Evolutionary conservation across 2,329 filamentous ascomycete genomes (phyloP).

Genomic region (Diaporthe helianthi): DNA sequence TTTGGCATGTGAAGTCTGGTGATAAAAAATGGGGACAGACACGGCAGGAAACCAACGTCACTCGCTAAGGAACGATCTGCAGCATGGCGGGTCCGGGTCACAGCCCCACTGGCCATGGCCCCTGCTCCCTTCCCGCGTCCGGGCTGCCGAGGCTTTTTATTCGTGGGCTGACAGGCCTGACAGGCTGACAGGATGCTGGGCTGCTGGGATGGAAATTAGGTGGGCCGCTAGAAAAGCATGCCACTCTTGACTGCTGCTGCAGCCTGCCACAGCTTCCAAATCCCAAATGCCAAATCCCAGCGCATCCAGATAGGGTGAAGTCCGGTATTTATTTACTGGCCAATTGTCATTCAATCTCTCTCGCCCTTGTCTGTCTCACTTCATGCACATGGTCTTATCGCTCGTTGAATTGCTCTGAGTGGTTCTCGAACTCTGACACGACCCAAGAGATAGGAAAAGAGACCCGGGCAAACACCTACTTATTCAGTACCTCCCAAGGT

Average conservation of each 20-base stretch:
- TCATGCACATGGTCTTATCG: not conserved
- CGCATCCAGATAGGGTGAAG: not conserved
- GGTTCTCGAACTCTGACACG: not conserved
- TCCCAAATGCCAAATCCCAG: not conserved
- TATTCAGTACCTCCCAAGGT: too few species aligned
- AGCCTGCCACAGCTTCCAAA: too few species aligned
- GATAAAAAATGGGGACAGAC: conserved; percentile 19
- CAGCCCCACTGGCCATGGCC: conserved; percentile 14
- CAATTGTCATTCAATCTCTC: not conserved
- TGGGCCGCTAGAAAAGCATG: conserved; percentile 27
- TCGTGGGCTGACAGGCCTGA: not conserved
- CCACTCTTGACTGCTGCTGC: conserved; percentile 9
- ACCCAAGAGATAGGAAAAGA: not conserved
- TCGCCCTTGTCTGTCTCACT: not conserved
- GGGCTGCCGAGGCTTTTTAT: conserved; percentile 5
- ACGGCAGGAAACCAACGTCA: conserved; percentile 12
- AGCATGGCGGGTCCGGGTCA: conserved; percentile 7
- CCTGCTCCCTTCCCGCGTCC: conserved; percentile 23
- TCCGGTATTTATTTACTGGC: conserved; percentile 7
- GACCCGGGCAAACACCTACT: not conserved
- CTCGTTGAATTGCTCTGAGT: not conserved
- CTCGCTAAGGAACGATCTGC: conserved; percentile 8
- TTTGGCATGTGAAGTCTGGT: conserved; percentile 29
- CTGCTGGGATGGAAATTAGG: conserved; percentile 4
- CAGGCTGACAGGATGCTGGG: conserved; percentile 2